These are phyloP conservation scores for Alisma plantagoaquatica DNA, from an alignment of 106 monocot species.

Conservation along the genomic window DNA sequence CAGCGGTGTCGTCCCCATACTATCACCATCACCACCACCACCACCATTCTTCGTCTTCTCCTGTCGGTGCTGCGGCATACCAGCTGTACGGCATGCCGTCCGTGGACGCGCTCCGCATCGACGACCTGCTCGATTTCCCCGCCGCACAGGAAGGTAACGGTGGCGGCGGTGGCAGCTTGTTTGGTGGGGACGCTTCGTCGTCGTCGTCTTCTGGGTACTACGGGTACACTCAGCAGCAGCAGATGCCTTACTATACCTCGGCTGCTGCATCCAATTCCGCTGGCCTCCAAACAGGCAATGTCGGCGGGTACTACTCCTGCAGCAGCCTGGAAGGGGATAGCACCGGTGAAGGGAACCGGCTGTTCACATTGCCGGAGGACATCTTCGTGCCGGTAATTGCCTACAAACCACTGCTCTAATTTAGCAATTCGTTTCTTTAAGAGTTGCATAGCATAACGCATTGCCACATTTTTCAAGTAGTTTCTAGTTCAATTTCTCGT, in stretches of 20 bases:
- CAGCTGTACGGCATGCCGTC: background rate
- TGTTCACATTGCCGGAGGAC: conserved; percentile 11
- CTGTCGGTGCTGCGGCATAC: background rate
- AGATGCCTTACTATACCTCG: background rate
- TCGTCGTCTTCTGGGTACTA: background rate
- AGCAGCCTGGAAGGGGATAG: too few species aligned
- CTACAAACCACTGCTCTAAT: too few species aligned
- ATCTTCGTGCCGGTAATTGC: conserved; percentile 15
- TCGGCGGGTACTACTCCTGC: too few species aligned
- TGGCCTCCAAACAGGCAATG: too few species aligned
- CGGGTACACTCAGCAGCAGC: background rate
- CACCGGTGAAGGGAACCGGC: too few species aligned
- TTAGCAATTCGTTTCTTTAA: background rate
- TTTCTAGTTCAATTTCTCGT: background rate
- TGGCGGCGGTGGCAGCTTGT: too few species aligned
- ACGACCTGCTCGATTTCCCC: conserved; percentile 24
- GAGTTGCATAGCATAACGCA: background rate
- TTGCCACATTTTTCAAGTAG: background rate
- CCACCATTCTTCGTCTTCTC: background rate
- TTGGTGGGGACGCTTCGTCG: conserved; percentile 3
- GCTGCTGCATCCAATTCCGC: too few species aligned
- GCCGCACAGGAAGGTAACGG: background rate
- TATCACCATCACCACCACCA: too few species aligned
- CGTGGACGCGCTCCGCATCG: conserved; percentile 5
- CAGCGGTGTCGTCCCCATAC: too few species aligned